Conservation (phyloP, 805 yeast genomes). For the Candida pini region DNA sequence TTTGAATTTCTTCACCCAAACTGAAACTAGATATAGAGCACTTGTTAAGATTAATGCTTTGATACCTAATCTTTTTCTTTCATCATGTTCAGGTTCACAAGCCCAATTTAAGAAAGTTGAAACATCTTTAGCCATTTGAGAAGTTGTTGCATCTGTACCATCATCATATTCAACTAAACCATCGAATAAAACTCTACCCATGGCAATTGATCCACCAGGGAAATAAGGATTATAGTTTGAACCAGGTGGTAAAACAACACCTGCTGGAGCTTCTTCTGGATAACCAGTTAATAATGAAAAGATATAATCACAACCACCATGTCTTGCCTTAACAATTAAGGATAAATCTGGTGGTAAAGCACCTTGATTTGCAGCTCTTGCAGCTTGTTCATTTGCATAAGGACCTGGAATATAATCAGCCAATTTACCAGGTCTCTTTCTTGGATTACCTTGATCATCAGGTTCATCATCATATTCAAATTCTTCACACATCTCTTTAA, state of each 20-base stretch:
- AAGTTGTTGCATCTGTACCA: slow-evolving; percentile 96
- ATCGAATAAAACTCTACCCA: slow-evolving; percentile 97
- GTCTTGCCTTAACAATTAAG: slow-evolving; percentile 96
- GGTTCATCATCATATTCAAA: slow-evolving; percentile 97
- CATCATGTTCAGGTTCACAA: slow-evolving; percentile 97
- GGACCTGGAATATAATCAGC: slow-evolving; percentile 95
- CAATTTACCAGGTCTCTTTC: slow-evolving; percentile 96
- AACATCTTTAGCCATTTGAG: slow-evolving; percentile 99
- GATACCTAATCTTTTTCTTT: slow-evolving; percentile 93
- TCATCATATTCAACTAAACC: slow-evolving; percentile 98
- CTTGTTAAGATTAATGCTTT: slow-evolving; percentile 82
- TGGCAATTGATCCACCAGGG: slow-evolving; percentile 99
- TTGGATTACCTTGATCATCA: slow-evolving; percentile 94
- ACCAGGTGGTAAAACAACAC: slow-evolving; percentile 89
- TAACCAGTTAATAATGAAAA: slow-evolving; percentile 94
- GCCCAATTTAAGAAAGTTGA: slow-evolving; percentile 96
- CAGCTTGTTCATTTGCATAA: slow-evolving; percentile 97
- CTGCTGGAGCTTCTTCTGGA: slow-evolving; percentile 99
- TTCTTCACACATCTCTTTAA: slow-evolving; percentile 89
- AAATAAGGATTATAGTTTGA: slow-evolving; percentile 98
- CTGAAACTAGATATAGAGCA: slow-evolving; percentile 70
- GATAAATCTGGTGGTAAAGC: slow-evolving; percentile 98
- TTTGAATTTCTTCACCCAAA: slow-evolving; percentile 96
- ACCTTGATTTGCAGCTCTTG: slow-evolving; percentile 99
- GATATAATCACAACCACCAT: slow-evolving; percentile 95